These are phyloP conservation scores for Aspergillus unguis DNA, from an alignment of 2,329 filamentous ascomycete species.

Conservation along the genomic window DNA sequence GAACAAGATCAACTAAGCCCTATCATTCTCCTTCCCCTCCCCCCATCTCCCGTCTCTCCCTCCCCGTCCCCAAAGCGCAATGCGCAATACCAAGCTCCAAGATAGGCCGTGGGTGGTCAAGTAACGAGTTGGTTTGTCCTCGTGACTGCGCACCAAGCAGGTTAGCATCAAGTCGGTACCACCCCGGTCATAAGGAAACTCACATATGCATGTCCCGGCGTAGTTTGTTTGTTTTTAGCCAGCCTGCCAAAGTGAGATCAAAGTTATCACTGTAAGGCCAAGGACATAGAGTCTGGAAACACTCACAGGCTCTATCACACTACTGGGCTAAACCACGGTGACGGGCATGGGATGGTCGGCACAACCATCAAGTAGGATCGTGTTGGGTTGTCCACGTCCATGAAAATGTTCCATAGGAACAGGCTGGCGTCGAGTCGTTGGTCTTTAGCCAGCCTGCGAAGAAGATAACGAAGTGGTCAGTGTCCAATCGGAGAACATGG, in stretches of 20 bases:
- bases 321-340: constrained; percentile 7
- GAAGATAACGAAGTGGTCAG: neutral
- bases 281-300: neutral
- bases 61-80: too few species aligned
- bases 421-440: neutral
- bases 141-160: neutral
- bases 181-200: constrained; percentile 1
- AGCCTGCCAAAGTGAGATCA: constrained; percentile 9
- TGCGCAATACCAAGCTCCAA: too few species aligned
- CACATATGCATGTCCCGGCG: neutral
- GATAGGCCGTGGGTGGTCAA: neutral
- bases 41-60: too few species aligned
- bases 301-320: constrained; percentile 16
- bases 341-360: neutral
- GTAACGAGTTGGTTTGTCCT: neutral
- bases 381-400: constrained; percentile 2
- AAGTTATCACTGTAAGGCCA: neutral
- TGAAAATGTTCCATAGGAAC: neutral
- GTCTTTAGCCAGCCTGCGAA: constrained; percentile 18
- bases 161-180: constrained; percentile 4
- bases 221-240: constrained; percentile 12
- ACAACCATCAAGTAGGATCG: neutral
- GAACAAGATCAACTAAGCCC: too few species aligned
- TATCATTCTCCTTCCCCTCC: too few species aligned
- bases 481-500: too few species aligned